Evolutionary conservation across 108 stramenopile genomes (phyloP).

Genomic region (Tribonema minus): DNA sequence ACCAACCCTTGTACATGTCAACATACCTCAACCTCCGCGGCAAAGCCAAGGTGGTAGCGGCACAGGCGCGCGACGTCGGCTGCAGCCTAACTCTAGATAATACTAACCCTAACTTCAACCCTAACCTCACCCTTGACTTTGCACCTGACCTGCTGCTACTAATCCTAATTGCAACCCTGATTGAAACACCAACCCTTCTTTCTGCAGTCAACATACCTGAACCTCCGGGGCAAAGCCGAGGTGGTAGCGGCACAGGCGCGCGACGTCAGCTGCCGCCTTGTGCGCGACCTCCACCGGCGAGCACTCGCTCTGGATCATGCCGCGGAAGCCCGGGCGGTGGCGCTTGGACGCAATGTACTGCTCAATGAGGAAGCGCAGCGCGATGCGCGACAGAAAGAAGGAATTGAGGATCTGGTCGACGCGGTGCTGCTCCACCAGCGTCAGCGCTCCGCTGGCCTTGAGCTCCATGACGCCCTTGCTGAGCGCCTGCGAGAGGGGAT

Average conservation of each 20-base stretch:
- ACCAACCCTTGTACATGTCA: too few relatives aligned
- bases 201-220: constrained; percentile 10
- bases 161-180: background rate
- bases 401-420: constrained; percentile 34
- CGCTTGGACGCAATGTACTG: constrained; percentile 33
- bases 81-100: constrained; percentile 10
- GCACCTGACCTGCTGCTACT: background rate
- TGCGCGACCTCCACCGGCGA: constrained; percentile 27
- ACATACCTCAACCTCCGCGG: constrained; percentile 19
- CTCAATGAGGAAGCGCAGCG: constrained; percentile 40
- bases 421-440: constrained; percentile 16
- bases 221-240: constrained; percentile 24
- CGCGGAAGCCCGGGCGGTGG: constrained; percentile 31
- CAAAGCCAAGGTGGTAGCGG: constrained; percentile 18
- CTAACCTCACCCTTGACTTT: background rate
- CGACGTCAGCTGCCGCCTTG: constrained; percentile 35
- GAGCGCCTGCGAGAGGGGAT: constrained; percentile 27
- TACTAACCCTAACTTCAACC: background rate
- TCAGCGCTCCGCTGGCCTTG: background rate
- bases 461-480: constrained; percentile 33
- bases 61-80: constrained; percentile 35
- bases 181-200: too few relatives aligned
- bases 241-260: constrained; percentile 22
- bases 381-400: constrained; percentile 39
- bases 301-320: constrained; percentile 37